Evolutionary conservation across 2,329 filamentous ascomycete species (phyloP), one percentile per base, ranked within the genome.

Genomic region (Lizonia empirigonia): DNA sequence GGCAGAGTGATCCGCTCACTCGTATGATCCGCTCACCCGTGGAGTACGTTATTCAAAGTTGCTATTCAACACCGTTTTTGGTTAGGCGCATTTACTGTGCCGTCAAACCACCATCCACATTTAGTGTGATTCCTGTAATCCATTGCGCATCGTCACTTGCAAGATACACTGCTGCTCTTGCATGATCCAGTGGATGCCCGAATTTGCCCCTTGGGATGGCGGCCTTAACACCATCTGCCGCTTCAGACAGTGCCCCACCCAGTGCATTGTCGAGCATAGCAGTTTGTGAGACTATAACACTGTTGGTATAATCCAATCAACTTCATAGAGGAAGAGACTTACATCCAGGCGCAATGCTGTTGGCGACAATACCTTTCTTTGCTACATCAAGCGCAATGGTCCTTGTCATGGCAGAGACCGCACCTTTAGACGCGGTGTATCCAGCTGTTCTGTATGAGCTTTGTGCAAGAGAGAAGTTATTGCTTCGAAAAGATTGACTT

Each of bases 361-460:
- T 78, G 50, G 65, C 69, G 46, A 77, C 71, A 30, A 79, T 75
- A 10, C 67, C 63, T 24, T 77, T 61, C 29, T 64, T 63, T 2
- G 73, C 76, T 47, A 76, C 76, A 42, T 78, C 75, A n/a, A 77
- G 53, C 2, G 76, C 76, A n/a, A 78, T 66, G 44, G 75, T 70
- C 42, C 75, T 77, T 7, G 78, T 80, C 35, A 82, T 67, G 33
- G 74, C 68, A 8, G 76, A 66, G 6, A 79, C 77, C 0, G 77
- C 79, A 8, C 75, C 76, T 56, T 81, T 82, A 33, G 71, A 75
- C 2, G 77, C 75, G 44, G 74, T 77, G 58, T 81, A 81, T 15
- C 69, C 67, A 20, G 73, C 70, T 67, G 57, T 35, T 13, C 6
- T 16, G 10, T 10, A 22, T 51, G 5, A 42, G 42, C 16, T 16